A percentile compares a stretch with the other conserved stretches of the same genome.
These are phyloP conservation scores for Meyerozyma guilliermondii DNA, from an alignment of 1,139 yeast species.

Conservation along the genomic window DNA sequence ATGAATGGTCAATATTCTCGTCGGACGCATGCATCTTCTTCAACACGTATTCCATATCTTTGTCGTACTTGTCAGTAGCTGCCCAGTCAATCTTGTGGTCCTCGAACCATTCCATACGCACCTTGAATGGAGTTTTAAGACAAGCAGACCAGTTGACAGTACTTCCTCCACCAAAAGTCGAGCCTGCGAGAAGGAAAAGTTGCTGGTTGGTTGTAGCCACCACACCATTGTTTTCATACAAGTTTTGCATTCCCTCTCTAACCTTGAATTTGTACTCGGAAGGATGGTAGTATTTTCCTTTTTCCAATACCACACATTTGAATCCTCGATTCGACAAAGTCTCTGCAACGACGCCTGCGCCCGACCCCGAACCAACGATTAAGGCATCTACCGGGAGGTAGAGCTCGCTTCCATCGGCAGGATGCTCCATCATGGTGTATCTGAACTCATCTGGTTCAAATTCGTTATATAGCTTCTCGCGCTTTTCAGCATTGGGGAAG, in stretches of 20 bases:
- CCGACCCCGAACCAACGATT: constrained; percentile 55
- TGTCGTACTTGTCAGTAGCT: constrained; percentile 39
- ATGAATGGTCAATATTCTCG: constrained; percentile 41
- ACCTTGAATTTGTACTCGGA: constrained; percentile 37
- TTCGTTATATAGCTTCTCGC: constrained; percentile 26
- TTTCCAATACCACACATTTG: constrained; percentile 47
- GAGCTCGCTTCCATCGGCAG: constrained; percentile 28
- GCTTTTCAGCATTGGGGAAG: constrained; percentile 27
- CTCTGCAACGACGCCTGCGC: constrained; percentile 55
- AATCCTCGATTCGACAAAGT: constrained; percentile 42
- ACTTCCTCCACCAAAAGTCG: constrained; percentile 58
- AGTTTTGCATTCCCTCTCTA: constrained; percentile 26
- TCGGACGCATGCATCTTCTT: constrained; percentile 47
- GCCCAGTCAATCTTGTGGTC: constrained; percentile 47
- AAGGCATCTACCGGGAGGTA: constrained; percentile 38
- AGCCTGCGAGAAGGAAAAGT: constrained; percentile 44
- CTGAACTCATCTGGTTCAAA: constrained; percentile 21
- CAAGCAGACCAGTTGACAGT: constrained; percentile 64
- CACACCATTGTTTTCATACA: constrained; percentile 41
- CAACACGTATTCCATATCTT: constrained; percentile 45
- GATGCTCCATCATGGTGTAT: constrained; percentile 31
- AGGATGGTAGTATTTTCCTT: constrained; percentile 42
- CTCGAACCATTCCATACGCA: constrained; percentile 53
- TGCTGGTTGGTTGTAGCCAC: constrained; percentile 31
- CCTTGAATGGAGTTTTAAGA: constrained; percentile 47